Percentiles rank a stretch among this genome's conserved stretches.
These are phyloP conservation scores for Carex myosuroides DNA, from an alignment of 176 grass and related monocot species.

Conservation along the genomic window DNA sequence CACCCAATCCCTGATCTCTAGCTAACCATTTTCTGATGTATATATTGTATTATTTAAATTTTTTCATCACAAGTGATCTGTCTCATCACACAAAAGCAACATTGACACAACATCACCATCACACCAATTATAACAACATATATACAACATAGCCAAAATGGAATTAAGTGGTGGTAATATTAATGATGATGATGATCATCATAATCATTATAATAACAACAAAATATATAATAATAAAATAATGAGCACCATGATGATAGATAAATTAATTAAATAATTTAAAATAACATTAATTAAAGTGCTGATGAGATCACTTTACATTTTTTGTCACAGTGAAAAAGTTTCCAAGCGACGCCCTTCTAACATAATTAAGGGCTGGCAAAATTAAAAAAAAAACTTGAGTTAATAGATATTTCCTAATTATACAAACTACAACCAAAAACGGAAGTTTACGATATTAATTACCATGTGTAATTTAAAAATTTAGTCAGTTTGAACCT, in stretches of 20 bases:
- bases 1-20: constrained; percentile 16
- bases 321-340: too few relatives aligned
- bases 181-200: background rate
- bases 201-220: background rate
- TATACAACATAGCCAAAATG: background rate
- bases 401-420: too few relatives aligned
- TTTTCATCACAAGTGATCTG: background rate
- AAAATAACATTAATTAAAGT: too few relatives aligned
- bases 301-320: too few relatives aligned
- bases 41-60: background rate
- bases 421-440: too few relatives aligned
- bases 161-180: background rate
- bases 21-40: background rate
- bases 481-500: background rate
- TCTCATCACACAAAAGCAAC: constrained; percentile 8
- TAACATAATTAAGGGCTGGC: too few relatives aligned
- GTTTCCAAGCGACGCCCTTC: too few relatives aligned
- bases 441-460: background rate
- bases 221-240: too few relatives aligned
- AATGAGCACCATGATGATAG: too few relatives aligned
- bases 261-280: too few relatives aligned
- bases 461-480: background rate
- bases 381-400: too few relatives aligned
- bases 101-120: background rate
- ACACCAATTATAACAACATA: background rate